These are phyloP conservation scores for Stevia rebaudiana DNA, from an alignment of 140 eudicot genomes.

Conservation along the genomic window DNA sequence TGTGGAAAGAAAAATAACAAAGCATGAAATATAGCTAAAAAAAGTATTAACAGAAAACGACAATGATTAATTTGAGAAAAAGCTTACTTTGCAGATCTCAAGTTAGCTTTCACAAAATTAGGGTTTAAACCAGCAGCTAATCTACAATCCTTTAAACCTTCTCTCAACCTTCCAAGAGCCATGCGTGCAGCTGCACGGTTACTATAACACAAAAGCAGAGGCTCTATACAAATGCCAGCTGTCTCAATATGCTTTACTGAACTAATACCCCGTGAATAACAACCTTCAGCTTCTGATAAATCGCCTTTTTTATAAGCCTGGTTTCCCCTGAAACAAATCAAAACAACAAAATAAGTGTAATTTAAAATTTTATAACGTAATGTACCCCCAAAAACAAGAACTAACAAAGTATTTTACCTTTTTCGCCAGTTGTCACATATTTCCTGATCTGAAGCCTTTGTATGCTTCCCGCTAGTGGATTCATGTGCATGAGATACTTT, in stretches of 20 bases:
- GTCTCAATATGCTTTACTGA: slow-evolving; percentile 27
- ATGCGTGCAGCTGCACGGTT: slow-evolving; percentile 94
- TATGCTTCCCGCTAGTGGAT: slow-evolving; percentile 22
- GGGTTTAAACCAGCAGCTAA: slow-evolving; percentile 65
- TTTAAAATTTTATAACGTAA: neutral
- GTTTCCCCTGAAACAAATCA: slow-evolving; percentile 70
- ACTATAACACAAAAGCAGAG: slow-evolving; percentile 86
- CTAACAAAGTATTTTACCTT: slow-evolving; percentile 39
- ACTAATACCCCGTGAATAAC: slow-evolving; percentile 72
- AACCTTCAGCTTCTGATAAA: slow-evolving; percentile 66
- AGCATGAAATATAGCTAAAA: slow-evolving; percentile 1
- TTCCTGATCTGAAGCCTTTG: slow-evolving; percentile 42
- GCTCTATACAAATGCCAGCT: slow-evolving; percentile 36
- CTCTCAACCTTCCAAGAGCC: slow-evolving; percentile 90
- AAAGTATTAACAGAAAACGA: neutral
- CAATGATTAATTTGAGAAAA: neutral
- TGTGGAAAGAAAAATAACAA: neutral
- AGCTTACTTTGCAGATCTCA: slow-evolving; percentile 91
- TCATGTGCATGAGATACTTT: slow-evolving; percentile 27
- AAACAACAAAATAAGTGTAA: slow-evolving; percentile 3
- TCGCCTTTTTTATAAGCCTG: slow-evolving; percentile 74
- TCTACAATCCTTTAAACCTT: slow-evolving; percentile 76
- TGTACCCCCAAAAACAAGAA: neutral
- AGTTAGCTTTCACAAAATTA: slow-evolving; percentile 53
- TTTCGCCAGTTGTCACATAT: slow-evolving; percentile 78